These are phyloP conservation scores for Senna siamea DNA, from an alignment of 306 rosid genomes.

Conservation along the genomic window DNA sequence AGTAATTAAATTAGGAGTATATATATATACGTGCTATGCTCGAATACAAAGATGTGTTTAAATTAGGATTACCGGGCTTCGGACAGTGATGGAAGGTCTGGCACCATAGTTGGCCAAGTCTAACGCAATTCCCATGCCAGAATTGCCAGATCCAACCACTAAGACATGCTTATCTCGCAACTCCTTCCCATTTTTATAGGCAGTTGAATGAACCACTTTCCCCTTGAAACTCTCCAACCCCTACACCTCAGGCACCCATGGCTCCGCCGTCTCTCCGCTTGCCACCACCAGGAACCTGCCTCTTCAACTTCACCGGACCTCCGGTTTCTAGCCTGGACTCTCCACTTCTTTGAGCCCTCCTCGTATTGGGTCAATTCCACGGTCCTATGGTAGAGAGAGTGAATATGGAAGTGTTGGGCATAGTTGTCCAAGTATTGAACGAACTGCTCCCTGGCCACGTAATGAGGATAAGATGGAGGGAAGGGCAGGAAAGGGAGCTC, in stretches of 20 bases:
- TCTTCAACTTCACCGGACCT: constrained; percentile 43
- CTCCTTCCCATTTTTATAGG: constrained; percentile 53
- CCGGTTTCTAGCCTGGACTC: constrained; percentile 40
- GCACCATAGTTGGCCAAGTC: constrained; percentile 66
- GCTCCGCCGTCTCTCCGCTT: constrained; percentile 62
- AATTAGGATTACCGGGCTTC: constrained; percentile 89
- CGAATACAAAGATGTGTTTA: too few species aligned
- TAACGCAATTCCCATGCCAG: constrained; percentile 74
- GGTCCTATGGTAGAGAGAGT: constrained; percentile 43
- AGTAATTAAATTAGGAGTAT: too few species aligned
- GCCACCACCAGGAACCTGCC: constrained; percentile 68
- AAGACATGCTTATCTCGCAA: constrained; percentile 53
- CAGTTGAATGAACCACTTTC: constrained; percentile 60
- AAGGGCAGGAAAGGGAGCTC: constrained; percentile 54
- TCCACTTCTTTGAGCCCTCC: constrained; percentile 40
- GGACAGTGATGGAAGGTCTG: constrained; percentile 56
- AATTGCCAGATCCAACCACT: constrained; percentile 81
- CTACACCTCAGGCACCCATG: constrained; percentile 49
- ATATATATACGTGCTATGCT: too few species aligned
- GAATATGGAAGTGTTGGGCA: constrained; percentile 52
- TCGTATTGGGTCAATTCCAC: constrained; percentile 52
- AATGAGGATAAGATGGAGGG: constrained; percentile 48
- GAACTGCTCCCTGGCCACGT: too few species aligned
- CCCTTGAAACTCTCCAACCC: constrained; percentile 59
- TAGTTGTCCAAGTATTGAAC: constrained; percentile 44